Evolutionary conservation across 306 rosid species (phyloP), one percentile per base, ranked within the genome.

Genomic region (Betula pendula): DNA sequence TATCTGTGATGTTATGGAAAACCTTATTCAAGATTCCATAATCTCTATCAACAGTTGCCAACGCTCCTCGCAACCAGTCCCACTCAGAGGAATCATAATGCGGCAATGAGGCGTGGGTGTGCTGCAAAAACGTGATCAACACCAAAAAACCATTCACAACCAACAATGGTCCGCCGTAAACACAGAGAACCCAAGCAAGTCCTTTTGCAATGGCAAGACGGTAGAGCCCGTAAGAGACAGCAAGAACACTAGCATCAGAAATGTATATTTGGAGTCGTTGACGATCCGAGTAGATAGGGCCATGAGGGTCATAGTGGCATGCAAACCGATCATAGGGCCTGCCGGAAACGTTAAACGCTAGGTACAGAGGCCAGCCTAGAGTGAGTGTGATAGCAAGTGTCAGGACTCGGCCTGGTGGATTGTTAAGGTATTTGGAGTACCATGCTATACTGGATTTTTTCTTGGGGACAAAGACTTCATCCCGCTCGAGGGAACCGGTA

Each of bases 391-490:
- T 0, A 22, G 73, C 5, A 49, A 95, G 88, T 0, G 89, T 79
- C 63, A 90, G 20, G 75, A 89, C 49, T 72, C 98, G 85, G 75
- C 96, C 97, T 0, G 73, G 86, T 24, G 97, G 97, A 80, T 95
- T 95, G 92, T 90, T 89, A 16, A 92, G 88, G 84, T 90, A 95
- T 75, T 81, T 83, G 53, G 96, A 74, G 83, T 73, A 90, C 98
- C 98, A 92, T 3, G 25, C 5, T 0, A 89, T 56, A 1, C 40
- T 38, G 6, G 89, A 83, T 70, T 81, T 92, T 43, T 85, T 71
- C 78, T 92, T 95, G 2, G 98, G 97, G 72, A 95, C 98, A 81
- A 95, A 95, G 65, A 95, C 98, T 78, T 95, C 98, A 82, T 95
- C 98, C 24, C 87, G 79, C 47, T 95, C 98, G 1, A 95, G 89